Evolutionary conservation across 176 grass and related monocot genomes (phyloP).

Genomic region (Themeda triandra): DNA sequence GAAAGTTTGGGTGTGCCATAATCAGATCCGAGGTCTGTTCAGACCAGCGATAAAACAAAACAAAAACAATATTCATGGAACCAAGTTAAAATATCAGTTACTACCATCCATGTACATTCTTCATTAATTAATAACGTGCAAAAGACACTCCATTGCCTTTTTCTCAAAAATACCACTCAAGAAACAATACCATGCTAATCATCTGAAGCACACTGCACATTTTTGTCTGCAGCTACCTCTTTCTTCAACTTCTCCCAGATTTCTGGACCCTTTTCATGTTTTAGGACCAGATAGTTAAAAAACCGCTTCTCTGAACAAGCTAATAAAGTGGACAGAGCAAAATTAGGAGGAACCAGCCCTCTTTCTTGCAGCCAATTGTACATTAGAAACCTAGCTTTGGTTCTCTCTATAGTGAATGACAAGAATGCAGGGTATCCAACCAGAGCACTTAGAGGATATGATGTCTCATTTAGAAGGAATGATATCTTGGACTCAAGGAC

Average conservation of each 20-base stretch:
- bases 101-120: background rate
- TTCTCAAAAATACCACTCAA: background rate
- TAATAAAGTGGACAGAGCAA: conserved; percentile 48
- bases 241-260: conserved; percentile 55
- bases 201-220: background rate
- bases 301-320: conserved; percentile 55
- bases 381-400: conserved; percentile 49
- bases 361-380: conserved; percentile 63
- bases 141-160: background rate
- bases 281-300: conserved; percentile 16
- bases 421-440: conserved; percentile 45
- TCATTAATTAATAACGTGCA: background rate
- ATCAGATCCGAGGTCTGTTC: background rate
- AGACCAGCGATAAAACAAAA: background rate
- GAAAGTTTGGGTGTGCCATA: background rate
- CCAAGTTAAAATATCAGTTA: background rate
- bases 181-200: background rate
- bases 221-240: conserved; percentile 15
- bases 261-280: conserved; percentile 34
- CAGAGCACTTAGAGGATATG: conserved; percentile 48
- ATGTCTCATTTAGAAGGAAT: conserved; percentile 43
- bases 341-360: conserved; percentile 15
- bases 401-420: conserved; percentile 49
- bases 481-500: conserved; percentile 55
- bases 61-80: background rate